Conservation (phyloP, 805 yeast species). For the Saturnispora zaruensis region DNA sequence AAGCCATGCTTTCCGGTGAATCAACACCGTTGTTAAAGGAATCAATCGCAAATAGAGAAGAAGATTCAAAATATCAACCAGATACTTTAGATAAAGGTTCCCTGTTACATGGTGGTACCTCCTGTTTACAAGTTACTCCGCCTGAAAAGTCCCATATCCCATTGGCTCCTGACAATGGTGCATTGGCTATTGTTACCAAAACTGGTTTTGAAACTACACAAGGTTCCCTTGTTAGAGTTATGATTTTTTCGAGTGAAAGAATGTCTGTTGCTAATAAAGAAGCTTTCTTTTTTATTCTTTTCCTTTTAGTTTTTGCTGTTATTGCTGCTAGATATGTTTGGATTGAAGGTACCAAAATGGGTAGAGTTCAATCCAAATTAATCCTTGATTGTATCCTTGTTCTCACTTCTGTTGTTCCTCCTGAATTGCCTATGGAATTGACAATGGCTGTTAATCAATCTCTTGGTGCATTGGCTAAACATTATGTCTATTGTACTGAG, state of each 20-base stretch:
- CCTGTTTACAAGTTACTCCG: slow-evolving; percentile 81
- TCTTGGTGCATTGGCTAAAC: slow-evolving; percentile 77
- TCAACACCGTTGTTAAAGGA: slow-evolving; percentile 95
- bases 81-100: slow-evolving; percentile 88
- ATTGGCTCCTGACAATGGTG: slow-evolving; percentile 84
- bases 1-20: slow-evolving; percentile 98
- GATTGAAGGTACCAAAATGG: slow-evolving; percentile 95
- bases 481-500: slow-evolving; percentile 91
- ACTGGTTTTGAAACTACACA: slow-evolving; percentile 99
- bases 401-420: slow-evolving; percentile 96
- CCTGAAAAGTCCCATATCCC: slow-evolving; percentile 46
- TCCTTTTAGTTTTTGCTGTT: slow-evolving; percentile 82
- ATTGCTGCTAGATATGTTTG: slow-evolving; percentile 97
- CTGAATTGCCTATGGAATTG: slow-evolving; percentile 97
- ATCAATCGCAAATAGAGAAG: slow-evolving; percentile 76
- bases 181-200: slow-evolving; percentile 78
- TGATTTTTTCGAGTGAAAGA: slow-evolving; percentile 95
- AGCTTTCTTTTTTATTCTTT: slow-evolving; percentile 85
- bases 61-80: slow-evolving; percentile 53
- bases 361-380: slow-evolving; percentile 88
- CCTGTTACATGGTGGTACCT: slow-evolving; percentile 89
- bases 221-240: slow-evolving; percentile 93
- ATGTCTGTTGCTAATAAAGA: slow-evolving; percentile 94
- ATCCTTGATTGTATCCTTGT: slow-evolving; percentile 93
- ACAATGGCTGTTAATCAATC: slow-evolving; percentile 97